Conservation (phyloP, 2,329 filamentous ascomycete genomes). For the Gaeumannomyces tritici region DNA sequence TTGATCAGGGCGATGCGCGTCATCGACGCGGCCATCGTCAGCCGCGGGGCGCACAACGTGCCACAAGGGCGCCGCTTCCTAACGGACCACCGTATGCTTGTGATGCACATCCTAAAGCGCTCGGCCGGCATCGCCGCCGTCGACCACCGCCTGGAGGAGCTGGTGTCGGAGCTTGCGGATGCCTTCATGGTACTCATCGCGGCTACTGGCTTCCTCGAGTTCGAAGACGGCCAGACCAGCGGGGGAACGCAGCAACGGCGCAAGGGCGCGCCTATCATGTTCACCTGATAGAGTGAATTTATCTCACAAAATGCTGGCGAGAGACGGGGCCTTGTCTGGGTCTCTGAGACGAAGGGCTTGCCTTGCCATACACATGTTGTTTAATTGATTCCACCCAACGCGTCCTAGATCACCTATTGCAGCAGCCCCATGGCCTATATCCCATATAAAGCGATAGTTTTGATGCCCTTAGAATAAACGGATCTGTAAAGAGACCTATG, state of each 20-base stretch:
- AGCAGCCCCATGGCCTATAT: too few species aligned
- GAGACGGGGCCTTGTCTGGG: neutral
- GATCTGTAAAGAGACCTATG: too few species aligned
- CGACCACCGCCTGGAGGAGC: conserved; percentile 40
- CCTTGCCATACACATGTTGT: neutral
- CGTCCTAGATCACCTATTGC: neutral
- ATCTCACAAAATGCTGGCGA: too few species aligned
- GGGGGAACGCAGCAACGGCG: neutral
- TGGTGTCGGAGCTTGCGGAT: conserved; percentile 70
- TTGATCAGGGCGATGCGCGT: conserved; percentile 74
- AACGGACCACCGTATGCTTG: conserved; percentile 69
- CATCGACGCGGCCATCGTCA: conserved; percentile 71
- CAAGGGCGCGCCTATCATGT: neutral
- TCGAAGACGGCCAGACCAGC: neutral
- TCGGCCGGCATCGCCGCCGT: conserved; percentile 58
- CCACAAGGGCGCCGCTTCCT: conserved; percentile 74
- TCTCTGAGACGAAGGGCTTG: neutral
- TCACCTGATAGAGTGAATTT: neutral
- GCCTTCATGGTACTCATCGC: conserved; percentile 76
- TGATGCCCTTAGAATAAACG: too few species aligned
- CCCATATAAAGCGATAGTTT: too few species aligned
- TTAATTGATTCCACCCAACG: neutral
- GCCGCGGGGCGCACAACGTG: conserved; percentile 73
- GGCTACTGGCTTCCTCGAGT: conserved; percentile 73
- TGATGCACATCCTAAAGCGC: conserved; percentile 84